Evolutionary conservation across 768 basidiomycete genomes (phyloP), one percentile per base, ranked within the genome.

Genomic region (Phlebiopsis gigantea): DNA sequence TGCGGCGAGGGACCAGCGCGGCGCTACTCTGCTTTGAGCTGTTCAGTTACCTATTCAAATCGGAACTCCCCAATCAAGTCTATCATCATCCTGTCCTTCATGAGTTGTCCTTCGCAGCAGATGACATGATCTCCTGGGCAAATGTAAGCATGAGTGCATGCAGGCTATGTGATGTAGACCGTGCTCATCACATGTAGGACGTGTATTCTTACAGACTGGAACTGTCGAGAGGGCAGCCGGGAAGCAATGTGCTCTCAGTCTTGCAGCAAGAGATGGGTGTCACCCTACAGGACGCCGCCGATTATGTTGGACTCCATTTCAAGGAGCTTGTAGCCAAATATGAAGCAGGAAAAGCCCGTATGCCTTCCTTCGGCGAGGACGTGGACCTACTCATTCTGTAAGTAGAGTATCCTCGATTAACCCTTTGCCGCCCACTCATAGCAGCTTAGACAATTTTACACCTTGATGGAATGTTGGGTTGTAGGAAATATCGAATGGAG

Each of bases 181-280:
- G 6, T 1, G 12, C 29, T 31, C 15, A 49, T 17, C 15, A 5
- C 29, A 10, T 15, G 1, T 49, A 86, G 85, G 85, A 88, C 57
- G 71, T 88, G 24, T 87, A 86, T 63, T 87, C 84, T 12, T 88
- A 88, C 71, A 81, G 86, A 68, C 81, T 86, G 80, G 86, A 90
- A 65, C 84, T 87, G 64, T 78, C 81, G 51, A 84, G 82, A 63
- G 87, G 85, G 17, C 80, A 81, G 53, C 72, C 71, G 21, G 83
- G 84, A 28, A 87, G 77, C 64, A 78, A 78, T 54, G 67, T 82
- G 12, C 69, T 84, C 30, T 76, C 77, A 0, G 72, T 80, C 17
- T 75, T 81, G 43, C 82, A 81, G 79, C 69, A 76, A 29, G 72
- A 79, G 34, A 66, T 68, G 29, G 59, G 68, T 10, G 57, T 74